These are phyloP conservation scores for Lodderomyces beijingensis DNA, from an alignment of 1,139 yeast genomes.

Conservation along the genomic window DNA sequence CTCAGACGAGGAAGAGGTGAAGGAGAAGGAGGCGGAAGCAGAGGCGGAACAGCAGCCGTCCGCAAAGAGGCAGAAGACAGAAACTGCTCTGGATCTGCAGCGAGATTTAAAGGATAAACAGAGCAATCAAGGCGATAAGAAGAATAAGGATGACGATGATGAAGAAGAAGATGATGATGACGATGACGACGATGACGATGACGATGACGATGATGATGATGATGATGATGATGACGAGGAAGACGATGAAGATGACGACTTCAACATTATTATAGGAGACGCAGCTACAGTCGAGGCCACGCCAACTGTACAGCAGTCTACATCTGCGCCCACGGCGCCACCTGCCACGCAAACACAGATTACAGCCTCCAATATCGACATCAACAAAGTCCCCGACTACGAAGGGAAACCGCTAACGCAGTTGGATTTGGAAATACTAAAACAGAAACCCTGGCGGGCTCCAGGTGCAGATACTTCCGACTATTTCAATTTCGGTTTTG, in stretches of 20 bases:
- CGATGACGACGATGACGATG: constrained; percentile 23
- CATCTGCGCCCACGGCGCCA: constrained; percentile 18
- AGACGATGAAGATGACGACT: constrained; percentile 47
- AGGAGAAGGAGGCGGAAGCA: constrained; percentile 10
- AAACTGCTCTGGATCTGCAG: constrained; percentile 12
- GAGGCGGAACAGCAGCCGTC: constrained; percentile 15
- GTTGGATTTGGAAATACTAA: constrained; percentile 75
- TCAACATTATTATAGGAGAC: constrained; percentile 31
- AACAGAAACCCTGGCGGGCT: constrained; percentile 96
- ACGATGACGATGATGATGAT: constrained; percentile 30
- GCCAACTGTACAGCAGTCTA: constrained; percentile 42
- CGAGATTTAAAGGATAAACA: constrained; percentile 2
- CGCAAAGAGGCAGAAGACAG: constrained; percentile 10
- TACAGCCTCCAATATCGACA: constrained; percentile 52
- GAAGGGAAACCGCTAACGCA: constrained; percentile 84
- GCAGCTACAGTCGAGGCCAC: constrained; percentile 22
- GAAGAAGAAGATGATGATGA: constrained; percentile 9
- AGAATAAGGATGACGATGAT: constrained; percentile 5
- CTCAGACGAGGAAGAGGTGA: constrained; percentile 45
- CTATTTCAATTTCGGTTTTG: constrained; percentile 93
- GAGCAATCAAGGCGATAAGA: constrained; percentile 1
- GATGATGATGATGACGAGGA: constrained; percentile 32
- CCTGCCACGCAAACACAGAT: constrained; percentile 6
- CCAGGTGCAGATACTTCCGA: constrained; percentile 96
- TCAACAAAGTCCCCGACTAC: constrained; percentile 72